Percentiles rank a stretch among this genome's conserved stretches.
These are phyloP conservation scores for Oldenlandia corymbosa DNA, from an alignment of 257 asterid genomes.

Conservation along the genomic window DNA sequence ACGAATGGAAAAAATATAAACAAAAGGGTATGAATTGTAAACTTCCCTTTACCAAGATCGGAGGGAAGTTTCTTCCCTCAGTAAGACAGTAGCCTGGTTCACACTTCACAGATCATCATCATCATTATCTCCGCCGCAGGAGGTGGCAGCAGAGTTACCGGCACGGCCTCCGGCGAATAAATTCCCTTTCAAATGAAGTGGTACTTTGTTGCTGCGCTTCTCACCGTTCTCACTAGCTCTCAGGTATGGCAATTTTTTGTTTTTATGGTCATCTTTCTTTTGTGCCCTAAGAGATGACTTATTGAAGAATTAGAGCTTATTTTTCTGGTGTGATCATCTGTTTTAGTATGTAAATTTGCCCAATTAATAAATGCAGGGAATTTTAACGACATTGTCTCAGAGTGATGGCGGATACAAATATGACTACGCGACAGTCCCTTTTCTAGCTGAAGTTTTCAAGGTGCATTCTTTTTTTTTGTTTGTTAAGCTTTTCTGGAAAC, in stretches of 20 bases:
- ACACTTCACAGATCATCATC: slow-evolving; percentile 14
- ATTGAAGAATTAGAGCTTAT: not conserved
- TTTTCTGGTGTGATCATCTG: slow-evolving; percentile 14
- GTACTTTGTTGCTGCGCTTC: slow-evolving; percentile 88
- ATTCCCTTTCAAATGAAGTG: slow-evolving; percentile 53
- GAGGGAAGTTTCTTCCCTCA: not conserved
- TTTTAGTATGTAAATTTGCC: slow-evolving; percentile 8
- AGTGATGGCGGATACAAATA: slow-evolving; percentile 77
- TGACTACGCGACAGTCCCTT: slow-evolving; percentile 96
- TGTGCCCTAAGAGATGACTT: not conserved
- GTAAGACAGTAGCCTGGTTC: not conserved
- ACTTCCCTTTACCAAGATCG: not conserved
- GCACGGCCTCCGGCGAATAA: not conserved
- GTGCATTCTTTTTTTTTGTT: slow-evolving; percentile 22
- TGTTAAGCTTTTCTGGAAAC: not conserved
- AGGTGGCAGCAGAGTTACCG: not conserved
- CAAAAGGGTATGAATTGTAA: slow-evolving; percentile 3
- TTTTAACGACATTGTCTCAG: slow-evolving; percentile 87
- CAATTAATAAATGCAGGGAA: slow-evolving; percentile 77
- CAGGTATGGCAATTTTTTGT: slow-evolving; percentile 44
- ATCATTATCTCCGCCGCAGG: slow-evolving; percentile 7
- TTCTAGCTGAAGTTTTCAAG: slow-evolving; percentile 97
- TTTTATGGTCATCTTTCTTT: not conserved
- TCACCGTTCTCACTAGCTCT: slow-evolving; percentile 91
- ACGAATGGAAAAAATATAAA: slow-evolving; percentile 1